Conservation (phyloP, 2,329 filamentous ascomycete genomes). For the Clarireedia sp. region DNA sequence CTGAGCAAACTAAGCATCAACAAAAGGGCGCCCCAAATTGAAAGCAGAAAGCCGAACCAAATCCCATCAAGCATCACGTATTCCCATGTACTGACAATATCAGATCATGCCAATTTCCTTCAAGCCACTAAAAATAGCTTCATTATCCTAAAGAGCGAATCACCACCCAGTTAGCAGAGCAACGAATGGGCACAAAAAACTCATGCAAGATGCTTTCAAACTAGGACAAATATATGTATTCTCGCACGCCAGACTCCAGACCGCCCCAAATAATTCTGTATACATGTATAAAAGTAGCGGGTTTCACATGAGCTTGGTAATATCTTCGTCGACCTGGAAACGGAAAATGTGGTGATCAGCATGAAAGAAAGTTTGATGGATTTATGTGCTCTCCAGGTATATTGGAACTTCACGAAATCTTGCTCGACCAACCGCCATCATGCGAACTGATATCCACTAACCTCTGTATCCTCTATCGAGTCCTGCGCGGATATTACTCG, state of each 20-base stretch:
- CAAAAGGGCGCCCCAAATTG: no score
- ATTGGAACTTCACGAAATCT: slow-evolving; percentile 32
- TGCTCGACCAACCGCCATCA: neutral
- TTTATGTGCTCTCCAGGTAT: neutral
- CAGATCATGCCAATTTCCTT: slow-evolving; percentile 6
- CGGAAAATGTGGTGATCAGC: slow-evolving; percentile 16
- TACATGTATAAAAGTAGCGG: slow-evolving; percentile 13
- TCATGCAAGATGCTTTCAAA: neutral
- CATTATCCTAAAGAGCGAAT: slow-evolving; percentile 6
- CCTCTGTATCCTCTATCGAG: slow-evolving; percentile 98
- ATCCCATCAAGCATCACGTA: no score
- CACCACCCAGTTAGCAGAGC: slow-evolving; percentile 6
- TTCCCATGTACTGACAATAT: neutral
- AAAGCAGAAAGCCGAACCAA: no score
- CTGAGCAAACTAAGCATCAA: no score
- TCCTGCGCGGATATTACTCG: slow-evolving; percentile 96
- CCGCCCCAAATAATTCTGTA: slow-evolving; percentile 13
- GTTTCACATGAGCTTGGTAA: slow-evolving; percentile 32
- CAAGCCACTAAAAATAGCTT: slow-evolving; percentile 5
- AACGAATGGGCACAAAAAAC: slow-evolving; percentile 2
- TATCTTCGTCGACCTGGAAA: slow-evolving; percentile 33
- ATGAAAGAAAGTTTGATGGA: slow-evolving; percentile 6
- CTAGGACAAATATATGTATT: slow-evolving; percentile 11
- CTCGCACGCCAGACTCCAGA: slow-evolving; percentile 17
- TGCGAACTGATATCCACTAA: slow-evolving; percentile 37